Evolutionary conservation across 2,329 filamentous ascomycete species (phyloP).

Genomic region (Ceratocystis lukuohia): DNA sequence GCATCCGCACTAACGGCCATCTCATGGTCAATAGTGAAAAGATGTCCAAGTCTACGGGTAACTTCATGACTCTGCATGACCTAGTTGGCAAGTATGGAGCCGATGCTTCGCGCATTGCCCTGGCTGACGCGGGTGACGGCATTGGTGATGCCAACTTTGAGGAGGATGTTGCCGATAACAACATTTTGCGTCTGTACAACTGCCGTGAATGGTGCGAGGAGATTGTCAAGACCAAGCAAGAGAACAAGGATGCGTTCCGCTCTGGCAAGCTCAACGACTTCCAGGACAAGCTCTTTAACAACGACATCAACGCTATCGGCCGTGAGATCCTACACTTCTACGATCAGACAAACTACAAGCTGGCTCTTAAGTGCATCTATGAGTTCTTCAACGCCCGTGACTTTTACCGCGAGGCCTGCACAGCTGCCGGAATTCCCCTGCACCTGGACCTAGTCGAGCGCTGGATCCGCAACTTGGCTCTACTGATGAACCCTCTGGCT

Average conservation of each 20-base stretch:
- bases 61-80: constrained; percentile 85
- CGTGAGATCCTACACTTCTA: constrained; percentile 68
- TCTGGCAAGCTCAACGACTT: constrained; percentile 63
- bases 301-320: constrained; percentile 81
- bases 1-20: constrained; percentile 82
- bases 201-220: constrained; percentile 75
- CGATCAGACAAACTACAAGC: constrained; percentile 56
- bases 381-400: constrained; percentile 82
- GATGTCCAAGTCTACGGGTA: constrained; percentile 96
- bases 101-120: constrained; percentile 77
- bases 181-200: constrained; percentile 69
- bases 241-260: constrained; percentile 42
- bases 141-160: constrained; percentile 96
- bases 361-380: constrained; percentile 58
- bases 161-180: constrained; percentile 84
- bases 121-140: constrained; percentile 88
- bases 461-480: constrained; percentile 76
- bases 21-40: constrained; percentile 92
- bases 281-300: constrained; percentile 81
- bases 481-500: constrained; percentile 69
- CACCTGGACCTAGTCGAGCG: constrained; percentile 65
- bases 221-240: constrained; percentile 52
- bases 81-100: constrained; percentile 86
- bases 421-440: constrained; percentile 68
- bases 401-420: constrained; percentile 75